Evolutionary conservation across 2,329 filamentous ascomycete genomes (phyloP), one percentile per base, ranked within the genome.

Genomic region (Aspergillus sp.): DNA sequence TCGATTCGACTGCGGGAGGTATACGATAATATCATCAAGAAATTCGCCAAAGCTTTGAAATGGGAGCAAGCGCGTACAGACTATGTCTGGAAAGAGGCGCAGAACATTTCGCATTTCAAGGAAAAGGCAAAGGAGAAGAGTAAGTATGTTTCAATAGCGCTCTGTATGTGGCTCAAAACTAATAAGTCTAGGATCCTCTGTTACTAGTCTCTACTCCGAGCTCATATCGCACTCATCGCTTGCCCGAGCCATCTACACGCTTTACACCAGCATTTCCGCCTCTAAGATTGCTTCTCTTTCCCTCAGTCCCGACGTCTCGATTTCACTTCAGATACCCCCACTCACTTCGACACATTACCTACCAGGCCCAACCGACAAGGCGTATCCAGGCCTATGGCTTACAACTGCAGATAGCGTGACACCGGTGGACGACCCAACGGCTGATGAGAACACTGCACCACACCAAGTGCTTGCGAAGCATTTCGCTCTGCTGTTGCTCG

Each of bases 1-100:
- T 86, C 87, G 48, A 76, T 74, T 61, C 74, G 80, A 10, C 74
- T 94, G 41, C 80, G 85, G 39, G 87, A 94, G 54, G 84, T 96
- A 63, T 95, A 95, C 65, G 79, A 87, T 46, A 87, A 95, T 64
- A 85, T 97, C 35, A 85, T 90, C 54, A 93, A 90, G 67, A 94
- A 94, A 68, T 84, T 95, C 59, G 90, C 90, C 63, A 95, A 91
- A 71, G 88, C 88, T 3, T 81, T 95, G 63, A 94, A 93, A 64
- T 93, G 91, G 69, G 90, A 90, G 64, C 91, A 98, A 69, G 86
- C 90, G 56, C 85, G 87, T 51, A 86, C 84, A 48, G 86, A 90
- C 57, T 97, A 96, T 65, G 86, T 98, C 4, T 93, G 88, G 83
- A 86, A 85, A 60, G 89, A 98, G 64, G 88, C 88, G 2, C 90